Base-by-base conservation (phyloP, 495 filamentous ascomycete genomes). In the Penicillium cinerascens region DNA sequence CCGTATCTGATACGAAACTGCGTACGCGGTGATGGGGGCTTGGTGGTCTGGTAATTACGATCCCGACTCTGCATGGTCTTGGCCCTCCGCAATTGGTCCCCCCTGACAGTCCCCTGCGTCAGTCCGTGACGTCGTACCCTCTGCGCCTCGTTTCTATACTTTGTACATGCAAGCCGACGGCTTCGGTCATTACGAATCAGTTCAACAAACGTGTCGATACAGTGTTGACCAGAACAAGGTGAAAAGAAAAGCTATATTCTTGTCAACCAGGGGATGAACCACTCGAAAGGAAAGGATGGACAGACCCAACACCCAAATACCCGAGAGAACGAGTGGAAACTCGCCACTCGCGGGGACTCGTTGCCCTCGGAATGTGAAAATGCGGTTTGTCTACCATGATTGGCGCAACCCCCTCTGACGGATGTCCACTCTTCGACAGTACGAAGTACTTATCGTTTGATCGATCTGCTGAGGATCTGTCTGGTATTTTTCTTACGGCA, bases 41-140 rank as follows among this genome's bases (percentile, higher is more conserved):
- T 60, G 57, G 57, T 53, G 47, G 39, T 33, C 42, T 21, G 49
- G 42, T 55, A 49, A 44, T 55, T 55, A 54, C 52, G 20, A 11
- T 9, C n/a, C 44, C 13, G 18, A 39, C 33, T n/a, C n/a, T n/a
- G n/a, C 11, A 6, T 16, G n/a, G 22, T 2, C 10, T 26, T 40
- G 37, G 44, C 3, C 20, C 47, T 52, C 44, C 52, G 50, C 57
- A 41, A 49, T 33, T 33, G 29, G 29, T 33, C 4, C 29, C 60
- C 60, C 60, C 63, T 65, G 61, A 67, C 56, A 56, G 63, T 65
- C 59, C 44, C 51, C 58, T 59, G 59, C 64, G 64, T 65, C 59
- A 65, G 59, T 59, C 54, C 40, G 56, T 67, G 64, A 67, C 64
- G 64, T 67, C 49, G 46, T 49, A 39, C 17, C 20, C 36, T 51